Evolutionary conservation across 768 basidiomycete genomes (phyloP), one percentile per base, ranked within the genome.

Genomic region (Nevesoporus exiguus): DNA sequence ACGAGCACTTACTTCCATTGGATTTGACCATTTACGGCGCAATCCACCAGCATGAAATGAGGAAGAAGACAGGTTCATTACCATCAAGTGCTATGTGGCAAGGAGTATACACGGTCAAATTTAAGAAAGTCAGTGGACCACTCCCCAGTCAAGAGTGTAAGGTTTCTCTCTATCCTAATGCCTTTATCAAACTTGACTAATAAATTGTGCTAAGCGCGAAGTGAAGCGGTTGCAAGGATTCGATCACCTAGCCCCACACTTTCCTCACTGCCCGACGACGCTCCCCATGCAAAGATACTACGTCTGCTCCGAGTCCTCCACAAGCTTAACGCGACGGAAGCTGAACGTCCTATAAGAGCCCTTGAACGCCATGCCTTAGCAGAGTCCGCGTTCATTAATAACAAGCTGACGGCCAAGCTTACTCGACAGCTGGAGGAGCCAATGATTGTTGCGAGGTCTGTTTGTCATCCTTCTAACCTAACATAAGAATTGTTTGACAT

Each of bases 381-480:
- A 3, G 92, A 94, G 58, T 82, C 90, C 0, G 82, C 90, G 0
- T 99, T 99, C 68, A 83, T 98, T 57, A 99, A 98, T 70, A 98
- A 97, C 75, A 99, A 99, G 71, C 75, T 99, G 25, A 93, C 93
- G 2, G 97, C 97, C 10, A 99, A 99, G 71, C 80, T 99, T n/a
- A 93, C 93, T 13, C 82, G 97, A 33, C 97, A 98, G 67, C 71
- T 99, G 40, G 97, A 99, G 63, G 97, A 99, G 67, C 92, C 93
- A 0, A 97, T 98, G 93, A 97, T 99, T 58, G 94, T 99, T 41
- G 97, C 96, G 1, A 95, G 93, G 93, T 93, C 61, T 57, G 77
- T 93, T 61, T 57, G 77, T 68, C 49, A 7, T 37, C 19, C 34
- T 31, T 55, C n/a, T 14, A n/a, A 19, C 19, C 27, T 21, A 8